Evolutionary conservation across 495 filamentous ascomycete genomes (phyloP), one percentile per base, ranked within the genome.

Genomic region (Trypethelium eluteriae): DNA sequence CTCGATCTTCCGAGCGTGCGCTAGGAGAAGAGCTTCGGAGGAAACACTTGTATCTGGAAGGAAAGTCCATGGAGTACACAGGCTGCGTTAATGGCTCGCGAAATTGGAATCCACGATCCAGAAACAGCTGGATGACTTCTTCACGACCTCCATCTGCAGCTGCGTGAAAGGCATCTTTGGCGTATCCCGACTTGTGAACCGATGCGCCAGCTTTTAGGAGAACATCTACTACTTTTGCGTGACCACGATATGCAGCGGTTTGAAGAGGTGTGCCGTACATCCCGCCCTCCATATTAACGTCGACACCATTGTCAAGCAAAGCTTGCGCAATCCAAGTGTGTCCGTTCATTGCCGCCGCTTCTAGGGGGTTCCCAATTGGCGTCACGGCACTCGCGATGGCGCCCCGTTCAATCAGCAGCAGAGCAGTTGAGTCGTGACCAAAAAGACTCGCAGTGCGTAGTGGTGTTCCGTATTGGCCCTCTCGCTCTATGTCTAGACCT

Each of bases 331-430:
- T 68, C 0, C 69, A 47, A 2, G 69, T 1, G 66, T 76, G 50
- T 2, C 72, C 75, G 7, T 62, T 68, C 14, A 69, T 49, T 56
- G 70, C 69, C 0, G 78, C 79, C 14, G 74, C 69, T 56, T 76
- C 69, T 1, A 80, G 70, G 1, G 76, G 75, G 25, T 57, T 71
- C 9, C 74, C 73, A 2, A 34, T 9, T 3, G 59, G 4, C 3
- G 7, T 25, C 4, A 4, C 36, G 4, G 34, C 36, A 39, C 36
- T 62, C 4, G 18, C 9, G 36, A 34, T 25, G 14, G 59, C 59
- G 18, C 38, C 59, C 4, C n/a, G 34, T 7, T 62, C 38, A 32
- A 62, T 11, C 4, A 62, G 59, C 3, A 36, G 9, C 3, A 4
- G 34, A 39, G 12, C 34, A 34, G 11, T 39, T 10, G 34, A 14